These are phyloP conservation scores for Fusarium sp. DNA, from an alignment of 2,329 filamentous ascomycete species.

Conservation along the genomic window DNA sequence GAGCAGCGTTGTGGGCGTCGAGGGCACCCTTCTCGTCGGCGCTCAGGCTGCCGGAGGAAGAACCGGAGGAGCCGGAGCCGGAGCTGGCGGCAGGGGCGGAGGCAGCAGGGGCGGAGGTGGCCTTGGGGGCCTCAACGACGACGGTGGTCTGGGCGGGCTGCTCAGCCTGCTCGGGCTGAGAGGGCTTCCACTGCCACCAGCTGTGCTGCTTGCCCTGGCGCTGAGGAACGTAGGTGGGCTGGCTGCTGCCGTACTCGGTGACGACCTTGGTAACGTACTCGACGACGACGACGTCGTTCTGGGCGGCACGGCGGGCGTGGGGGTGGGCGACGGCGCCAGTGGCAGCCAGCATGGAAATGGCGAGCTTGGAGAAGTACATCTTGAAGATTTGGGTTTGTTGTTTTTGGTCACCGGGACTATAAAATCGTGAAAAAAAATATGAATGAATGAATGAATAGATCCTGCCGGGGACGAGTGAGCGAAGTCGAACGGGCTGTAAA, in stretches of 20 bases:
- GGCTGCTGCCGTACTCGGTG: conserved; percentile 14
- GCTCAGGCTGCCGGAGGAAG: conserved; percentile 21
- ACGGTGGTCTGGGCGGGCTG: not conserved
- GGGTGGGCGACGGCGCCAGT: conserved; percentile 35
- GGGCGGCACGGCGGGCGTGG: not conserved
- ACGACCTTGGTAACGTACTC: conserved; percentile 31
- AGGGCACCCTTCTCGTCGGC: conserved; percentile 38
- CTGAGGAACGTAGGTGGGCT: conserved; percentile 2
- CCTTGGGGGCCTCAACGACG: conserved; percentile 5
- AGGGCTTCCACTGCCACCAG: not conserved
- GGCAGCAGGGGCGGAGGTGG: conserved; percentile 16
- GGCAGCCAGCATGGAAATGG: conserved; percentile 25
- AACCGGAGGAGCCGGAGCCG: not conserved
- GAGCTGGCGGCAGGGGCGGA: conserved; percentile 19
- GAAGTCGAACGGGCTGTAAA: conserved; percentile 18
- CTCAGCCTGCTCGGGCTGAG: not conserved
- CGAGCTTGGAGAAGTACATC: conserved; percentile 37
- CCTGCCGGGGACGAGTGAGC: conserved; percentile 36
- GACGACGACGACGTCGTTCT: conserved; percentile 23
- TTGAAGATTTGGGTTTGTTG: conserved; percentile 25
- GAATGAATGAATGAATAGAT: conserved; percentile 29
- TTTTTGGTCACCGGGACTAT: conserved; percentile 35
- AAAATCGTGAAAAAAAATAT: conserved; percentile 7
- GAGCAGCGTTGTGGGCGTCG: conserved; percentile 43
- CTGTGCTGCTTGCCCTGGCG: not conserved